Conservation (phyloP, 495 filamentous ascomycete genomes). For the Hypoxylon rickii region DNA sequence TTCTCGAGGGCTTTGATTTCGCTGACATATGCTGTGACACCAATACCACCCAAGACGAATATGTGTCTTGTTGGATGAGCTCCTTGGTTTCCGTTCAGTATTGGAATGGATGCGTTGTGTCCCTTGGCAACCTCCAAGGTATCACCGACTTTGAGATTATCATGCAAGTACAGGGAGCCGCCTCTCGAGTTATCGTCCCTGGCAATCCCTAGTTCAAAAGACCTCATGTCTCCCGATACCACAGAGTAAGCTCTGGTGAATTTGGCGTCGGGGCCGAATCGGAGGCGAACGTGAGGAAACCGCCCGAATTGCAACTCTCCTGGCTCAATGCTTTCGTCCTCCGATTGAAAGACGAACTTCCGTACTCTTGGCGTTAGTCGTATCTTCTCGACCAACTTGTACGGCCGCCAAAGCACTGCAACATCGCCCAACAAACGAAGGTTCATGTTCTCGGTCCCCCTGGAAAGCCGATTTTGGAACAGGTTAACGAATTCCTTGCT, state of each 20-base stretch:
- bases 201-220: slow-evolving; percentile 46
- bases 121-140: slow-evolving; percentile 51
- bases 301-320: slow-evolving; percentile 24
- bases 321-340: slow-evolving; percentile 16
- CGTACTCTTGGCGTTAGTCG: slow-evolving; percentile 28
- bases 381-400: slow-evolving; percentile 32
- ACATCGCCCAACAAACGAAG: slow-evolving; percentile 25
- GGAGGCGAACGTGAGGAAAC: slow-evolving; percentile 36
- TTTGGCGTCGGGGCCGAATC: slow-evolving; percentile 32
- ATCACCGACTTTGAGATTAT: slow-evolving; percentile 42
- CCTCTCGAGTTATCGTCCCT: slow-evolving; percentile 43
- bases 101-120: slow-evolving; percentile 18
- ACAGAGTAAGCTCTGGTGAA: slow-evolving; percentile 46
- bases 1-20: slow-evolving; percentile 33
- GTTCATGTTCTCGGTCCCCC: slow-evolving; percentile 35
- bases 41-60: slow-evolving; percentile 47
- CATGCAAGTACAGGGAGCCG: slow-evolving; percentile 43
- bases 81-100: slow-evolving; percentile 8
- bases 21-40: slow-evolving; percentile 45
- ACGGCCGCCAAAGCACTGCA: slow-evolving; percentile 29
- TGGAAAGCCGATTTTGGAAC: slow-evolving; percentile 24
- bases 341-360: slow-evolving; percentile 28
- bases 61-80: slow-evolving; percentile 37
- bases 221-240: slow-evolving; percentile 40
- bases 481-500: slow-evolving; percentile 37